Evolutionary conservation across 192 early-diverging fungal species (phyloP).

Genomic region (Gryganskiella cystojenkinii): DNA sequence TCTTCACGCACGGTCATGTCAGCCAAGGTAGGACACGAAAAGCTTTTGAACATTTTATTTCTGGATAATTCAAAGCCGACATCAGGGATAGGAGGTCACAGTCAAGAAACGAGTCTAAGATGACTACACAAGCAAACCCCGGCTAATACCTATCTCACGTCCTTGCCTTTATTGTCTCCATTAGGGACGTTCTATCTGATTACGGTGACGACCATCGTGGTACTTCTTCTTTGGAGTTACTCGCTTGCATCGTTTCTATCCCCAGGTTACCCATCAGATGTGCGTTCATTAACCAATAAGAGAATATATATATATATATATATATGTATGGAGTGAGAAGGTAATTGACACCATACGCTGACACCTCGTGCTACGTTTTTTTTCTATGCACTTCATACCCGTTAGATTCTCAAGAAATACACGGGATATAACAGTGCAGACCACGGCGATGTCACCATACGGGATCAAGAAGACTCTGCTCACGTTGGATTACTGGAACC

Average conservation of each 20-base stretch:
- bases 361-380: not conserved
- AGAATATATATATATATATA: too few relatives aligned
- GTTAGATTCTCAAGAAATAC: conserved; percentile 15
- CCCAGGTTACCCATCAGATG: conserved; percentile 48
- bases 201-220: conserved; percentile 8
- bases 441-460: conserved; percentile 18
- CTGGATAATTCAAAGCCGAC: not conserved
- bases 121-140: not conserved
- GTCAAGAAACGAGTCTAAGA: too few relatives aligned
- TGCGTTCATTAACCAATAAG: not conserved
- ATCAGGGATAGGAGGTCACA: not conserved
- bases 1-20: conserved; percentile 30
- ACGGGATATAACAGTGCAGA: conserved; percentile 23
- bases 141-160: not conserved
- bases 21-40: conserved; percentile 29
- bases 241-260: conserved; percentile 36
- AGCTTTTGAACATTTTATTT: not conserved
- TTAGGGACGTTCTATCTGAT: conserved; percentile 23
- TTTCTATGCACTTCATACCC: not conserved
- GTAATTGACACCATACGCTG: too few relatives aligned
- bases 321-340: too few relatives aligned
- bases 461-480: conserved; percentile 22
- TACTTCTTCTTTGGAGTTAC: conserved; percentile 52
- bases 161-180: not conserved
- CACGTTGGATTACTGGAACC: conserved; percentile 30